Conservation (phyloP, 1,139 yeast genomes). For the Yamadazyma spencermartinsiae region DNA sequence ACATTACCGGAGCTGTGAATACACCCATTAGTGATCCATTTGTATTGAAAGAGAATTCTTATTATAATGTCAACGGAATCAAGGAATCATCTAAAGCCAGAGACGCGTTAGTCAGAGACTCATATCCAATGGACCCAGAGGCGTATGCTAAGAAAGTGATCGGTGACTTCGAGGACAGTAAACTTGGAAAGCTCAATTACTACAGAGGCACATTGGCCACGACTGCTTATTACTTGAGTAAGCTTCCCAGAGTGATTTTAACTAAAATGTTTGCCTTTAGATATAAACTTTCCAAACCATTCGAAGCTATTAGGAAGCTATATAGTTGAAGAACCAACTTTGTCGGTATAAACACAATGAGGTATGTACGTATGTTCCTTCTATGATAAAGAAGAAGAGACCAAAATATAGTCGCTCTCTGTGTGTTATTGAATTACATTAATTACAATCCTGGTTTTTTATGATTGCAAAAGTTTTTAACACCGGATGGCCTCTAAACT, state of each 20-base stretch:
- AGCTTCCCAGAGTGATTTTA: neutral
- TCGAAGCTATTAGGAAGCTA: neutral
- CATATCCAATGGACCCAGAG: conserved; percentile 55
- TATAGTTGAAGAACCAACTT: neutral
- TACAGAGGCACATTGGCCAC: conserved; percentile 58
- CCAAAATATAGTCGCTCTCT: too few species aligned
- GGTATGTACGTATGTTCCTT: too few species aligned
- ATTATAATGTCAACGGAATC: conserved; percentile 5
- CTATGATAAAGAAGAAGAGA: too few species aligned
- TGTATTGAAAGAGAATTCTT: conserved; percentile 25
- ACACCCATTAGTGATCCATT: conserved; percentile 60
- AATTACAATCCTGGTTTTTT: too few species aligned
- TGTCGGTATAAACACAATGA: neutral
- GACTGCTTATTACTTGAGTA: neutral
- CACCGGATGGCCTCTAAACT: too few species aligned
- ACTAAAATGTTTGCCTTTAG: neutral
- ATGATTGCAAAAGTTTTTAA: too few species aligned
- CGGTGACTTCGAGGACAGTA: conserved; percentile 45
- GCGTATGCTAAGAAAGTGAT: conserved; percentile 57
- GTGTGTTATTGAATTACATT: too few species aligned
- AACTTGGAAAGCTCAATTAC: conserved; percentile 38
- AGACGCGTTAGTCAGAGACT: neutral
- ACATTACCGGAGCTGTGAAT: conserved; percentile 45
- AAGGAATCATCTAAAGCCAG: neutral
- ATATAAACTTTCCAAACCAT: neutral